Percentiles rank a stretch among this genome's conserved stretches.
These are phyloP conservation scores for Dissophora ornata DNA, from an alignment of 192 early-diverging fungal genomes.

Conservation along the genomic window DNA sequence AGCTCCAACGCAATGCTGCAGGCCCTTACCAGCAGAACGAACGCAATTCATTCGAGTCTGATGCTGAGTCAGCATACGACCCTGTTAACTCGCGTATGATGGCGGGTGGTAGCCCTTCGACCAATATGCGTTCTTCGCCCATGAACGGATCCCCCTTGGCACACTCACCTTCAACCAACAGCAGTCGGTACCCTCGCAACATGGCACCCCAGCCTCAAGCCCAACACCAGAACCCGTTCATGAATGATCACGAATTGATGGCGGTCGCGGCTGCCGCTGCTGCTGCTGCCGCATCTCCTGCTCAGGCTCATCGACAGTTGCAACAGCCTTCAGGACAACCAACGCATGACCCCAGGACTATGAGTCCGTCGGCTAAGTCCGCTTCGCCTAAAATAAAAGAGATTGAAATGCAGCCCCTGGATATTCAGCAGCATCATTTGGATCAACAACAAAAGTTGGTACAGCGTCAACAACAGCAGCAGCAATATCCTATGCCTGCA, in stretches of 20 bases:
- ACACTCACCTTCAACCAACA: conserved; percentile 16
- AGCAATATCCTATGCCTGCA: conserved; percentile 24
- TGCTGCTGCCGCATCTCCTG: conserved; percentile 20
- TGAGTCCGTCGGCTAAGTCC: not conserved
- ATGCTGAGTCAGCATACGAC: conserved; percentile 36
- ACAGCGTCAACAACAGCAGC: conserved; percentile 41
- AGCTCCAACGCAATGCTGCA: conserved; percentile 2
- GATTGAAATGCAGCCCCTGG: conserved; percentile 42
- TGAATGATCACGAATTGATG: conserved; percentile 23
- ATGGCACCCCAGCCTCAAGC: conserved; percentile 16
- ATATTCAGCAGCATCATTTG: conserved; percentile 41
- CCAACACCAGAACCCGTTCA: conserved; percentile 12
- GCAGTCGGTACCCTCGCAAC: conserved; percentile 24
- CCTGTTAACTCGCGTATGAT: conserved; percentile 13
- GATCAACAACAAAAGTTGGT: conserved; percentile 39
- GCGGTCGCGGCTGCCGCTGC: conserved; percentile 29
- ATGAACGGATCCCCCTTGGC: conserved; percentile 1
- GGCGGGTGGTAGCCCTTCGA: not conserved
- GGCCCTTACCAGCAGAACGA: conserved; percentile 20
- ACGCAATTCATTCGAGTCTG: conserved; percentile 38
- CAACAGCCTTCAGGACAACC: not conserved
- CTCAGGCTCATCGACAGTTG: conserved; percentile 11
- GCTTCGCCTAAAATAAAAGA: conserved; percentile 27
- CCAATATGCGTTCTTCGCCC: not conserved
- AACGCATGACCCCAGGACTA: conserved; percentile 1